Conservation (phyloP, 352 stramenopile species). For the Phytophthora sp. region DNA sequence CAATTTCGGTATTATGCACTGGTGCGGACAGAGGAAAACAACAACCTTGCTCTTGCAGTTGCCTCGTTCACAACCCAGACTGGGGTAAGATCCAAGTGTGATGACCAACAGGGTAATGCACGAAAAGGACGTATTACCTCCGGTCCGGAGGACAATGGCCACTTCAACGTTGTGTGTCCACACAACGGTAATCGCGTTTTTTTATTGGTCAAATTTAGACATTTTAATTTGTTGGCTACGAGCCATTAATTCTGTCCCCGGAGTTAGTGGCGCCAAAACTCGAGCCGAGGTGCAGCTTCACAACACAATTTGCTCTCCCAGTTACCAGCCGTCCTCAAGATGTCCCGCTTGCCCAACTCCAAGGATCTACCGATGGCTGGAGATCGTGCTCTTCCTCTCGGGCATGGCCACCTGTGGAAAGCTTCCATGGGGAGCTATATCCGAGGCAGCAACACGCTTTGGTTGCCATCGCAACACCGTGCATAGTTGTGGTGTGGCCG, state of each 20-base stretch:
- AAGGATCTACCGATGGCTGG: neutral
- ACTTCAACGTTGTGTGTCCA: too few relatives aligned
- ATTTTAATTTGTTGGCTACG: neutral
- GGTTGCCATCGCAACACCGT: slow-evolving; percentile 3
- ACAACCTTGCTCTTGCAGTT: too few relatives aligned
- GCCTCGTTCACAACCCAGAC: too few relatives aligned
- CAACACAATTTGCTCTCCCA: neutral
- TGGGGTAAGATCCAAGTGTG: too few relatives aligned
- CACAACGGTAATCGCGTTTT: too few relatives aligned
- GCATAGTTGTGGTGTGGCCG: neutral
- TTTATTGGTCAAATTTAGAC: neutral
- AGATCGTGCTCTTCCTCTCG: neutral
- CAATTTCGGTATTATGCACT: too few relatives aligned
- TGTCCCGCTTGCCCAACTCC: neutral
- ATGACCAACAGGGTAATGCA: too few relatives aligned
- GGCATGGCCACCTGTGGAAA: neutral
- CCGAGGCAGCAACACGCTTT: neutral
- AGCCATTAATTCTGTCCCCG: neutral
- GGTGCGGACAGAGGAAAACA: too few relatives aligned
- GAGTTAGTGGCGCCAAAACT: neutral
- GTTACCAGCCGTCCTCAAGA: neutral
- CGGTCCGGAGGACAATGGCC: too few relatives aligned
- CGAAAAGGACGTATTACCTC: too few relatives aligned
- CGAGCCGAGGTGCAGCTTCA: neutral
- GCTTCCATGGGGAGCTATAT: neutral